A percentile compares a stretch with the other conserved stretches of the same genome.
These are phyloP conservation scores for Coccomyxa subellipsoidea DNA, from an alignment of 163 green algal species.

Conservation along the genomic window DNA sequence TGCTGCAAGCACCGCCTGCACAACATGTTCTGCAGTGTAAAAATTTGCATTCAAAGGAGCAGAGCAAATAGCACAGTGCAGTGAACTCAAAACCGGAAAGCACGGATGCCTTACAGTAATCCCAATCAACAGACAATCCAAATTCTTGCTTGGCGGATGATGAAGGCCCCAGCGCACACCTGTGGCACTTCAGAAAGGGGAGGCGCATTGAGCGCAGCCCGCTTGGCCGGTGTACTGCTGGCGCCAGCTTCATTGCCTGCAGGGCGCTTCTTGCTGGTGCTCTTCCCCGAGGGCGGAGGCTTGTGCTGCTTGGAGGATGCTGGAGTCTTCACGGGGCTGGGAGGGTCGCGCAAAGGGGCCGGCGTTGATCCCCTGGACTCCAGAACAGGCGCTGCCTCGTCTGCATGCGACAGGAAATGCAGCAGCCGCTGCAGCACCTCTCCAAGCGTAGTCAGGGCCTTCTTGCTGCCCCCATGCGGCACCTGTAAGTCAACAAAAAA, in stretches of 20 bases:
- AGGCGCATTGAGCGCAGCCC: not conserved
- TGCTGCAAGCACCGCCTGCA: not conserved
- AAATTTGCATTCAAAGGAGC: not conserved
- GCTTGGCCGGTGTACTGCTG: not conserved
- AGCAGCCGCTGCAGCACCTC: constrained; percentile 9
- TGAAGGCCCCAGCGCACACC: not conserved
- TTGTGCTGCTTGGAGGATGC: not conserved
- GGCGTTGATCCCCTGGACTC: not conserved
- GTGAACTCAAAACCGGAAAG: not conserved
- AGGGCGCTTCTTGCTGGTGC: not conserved
- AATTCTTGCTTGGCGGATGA: not conserved
- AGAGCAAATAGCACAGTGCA: not conserved
- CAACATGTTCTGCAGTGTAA: not conserved
- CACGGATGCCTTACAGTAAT: not conserved
- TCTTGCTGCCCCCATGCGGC: not conserved
- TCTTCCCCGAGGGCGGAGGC: not conserved
- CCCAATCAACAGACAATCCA: not conserved
- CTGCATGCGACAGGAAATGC: constrained; percentile 3
- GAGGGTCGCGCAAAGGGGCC: not conserved
- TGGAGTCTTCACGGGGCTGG: not conserved
- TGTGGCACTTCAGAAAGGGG: not conserved
- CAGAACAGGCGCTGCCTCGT: not conserved
- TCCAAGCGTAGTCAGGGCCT: constrained; percentile 4
- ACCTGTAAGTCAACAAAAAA: not conserved
- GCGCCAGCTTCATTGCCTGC: not conserved